These are phyloP conservation scores for Solanum piurae DNA, from an alignment of 257 asterid genomes.

Conservation along the genomic window DNA sequence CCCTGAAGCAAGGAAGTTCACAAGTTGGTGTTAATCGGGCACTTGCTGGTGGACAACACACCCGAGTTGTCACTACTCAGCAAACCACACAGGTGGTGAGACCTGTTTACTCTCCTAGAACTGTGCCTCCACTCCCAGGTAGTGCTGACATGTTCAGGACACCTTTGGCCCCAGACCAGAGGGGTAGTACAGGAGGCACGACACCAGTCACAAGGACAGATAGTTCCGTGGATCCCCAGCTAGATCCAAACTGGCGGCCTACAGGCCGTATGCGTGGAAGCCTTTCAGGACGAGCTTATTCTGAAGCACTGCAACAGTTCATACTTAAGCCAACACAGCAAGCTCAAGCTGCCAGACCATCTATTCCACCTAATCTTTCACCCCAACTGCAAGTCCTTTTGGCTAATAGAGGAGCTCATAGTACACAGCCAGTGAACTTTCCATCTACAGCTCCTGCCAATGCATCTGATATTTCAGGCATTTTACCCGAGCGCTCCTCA, in stretches of 20 bases:
- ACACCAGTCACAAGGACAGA: conserved; percentile 19
- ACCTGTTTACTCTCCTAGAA: conserved; percentile 18
- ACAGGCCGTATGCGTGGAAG: conserved; percentile 21
- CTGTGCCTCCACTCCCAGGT: conserved; percentile 14
- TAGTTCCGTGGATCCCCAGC: neutral
- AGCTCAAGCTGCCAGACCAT: conserved; percentile 30
- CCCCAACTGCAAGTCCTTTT: conserved; percentile 15
- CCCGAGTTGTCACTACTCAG: conserved; percentile 25
- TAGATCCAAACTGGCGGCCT: conserved; percentile 22
- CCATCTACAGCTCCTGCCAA: conserved; percentile 6
- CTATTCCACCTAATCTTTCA: conserved; percentile 11
- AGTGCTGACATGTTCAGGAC: conserved; percentile 10
- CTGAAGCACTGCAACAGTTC: conserved; percentile 13
- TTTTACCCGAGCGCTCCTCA: conserved; percentile 15
- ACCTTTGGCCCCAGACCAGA: conserved; percentile 21
- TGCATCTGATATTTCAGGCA: conserved; percentile 13
- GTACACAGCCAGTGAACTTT: neutral
- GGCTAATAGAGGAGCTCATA: conserved; percentile 20
- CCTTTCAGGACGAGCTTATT: conserved; percentile 12
- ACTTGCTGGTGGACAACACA: conserved; percentile 19
- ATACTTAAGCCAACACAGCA: conserved; percentile 39
- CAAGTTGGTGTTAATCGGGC: conserved; percentile 15
- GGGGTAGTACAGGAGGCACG: conserved; percentile 10
- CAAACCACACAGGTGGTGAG: conserved; percentile 24
- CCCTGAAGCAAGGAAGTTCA: conserved; percentile 9